Base-by-base conservation (phyloP, 2,329 filamentous ascomycete genomes). In the Colletotrichum graminicola region DNA sequence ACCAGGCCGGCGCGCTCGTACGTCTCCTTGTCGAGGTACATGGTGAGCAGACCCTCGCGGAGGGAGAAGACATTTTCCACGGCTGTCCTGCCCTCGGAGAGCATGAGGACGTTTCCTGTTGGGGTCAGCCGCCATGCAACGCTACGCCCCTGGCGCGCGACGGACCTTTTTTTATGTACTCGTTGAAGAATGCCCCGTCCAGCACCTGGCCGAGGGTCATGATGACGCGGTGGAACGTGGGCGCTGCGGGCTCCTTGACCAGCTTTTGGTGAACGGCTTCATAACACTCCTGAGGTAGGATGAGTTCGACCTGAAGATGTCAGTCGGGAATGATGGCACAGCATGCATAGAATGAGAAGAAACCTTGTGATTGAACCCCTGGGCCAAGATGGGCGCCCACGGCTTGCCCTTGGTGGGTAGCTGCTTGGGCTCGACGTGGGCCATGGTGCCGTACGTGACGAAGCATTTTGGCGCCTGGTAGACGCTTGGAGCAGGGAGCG, bases 1-100 rank as follows among this genome's bases (percentile, higher is more conserved):
- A 91, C 88, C 0, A 99, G 84, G 0, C 96, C 96, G 57, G 92
- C 91, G 59, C 91, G 88, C 80, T 98, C 94, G 80, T 95, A 98
- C 0, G 89, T 90, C 65, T 94, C 90, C 75, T 92, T 94, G 74
- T 94, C 92, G 34, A 98, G 85, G 75, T 94, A 92, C 76, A 99
- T 86, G 5, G 87, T 89, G 43, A 99, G 84, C 0, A 88, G 82
- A 0, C 94, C 94, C 75, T 94, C 88, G 67, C 83, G 86, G 1
- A 98, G 82, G 0, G 88, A 88, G 78, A 94, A 95, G 3, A 92
- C 85, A 75, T 93, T 93, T 76, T 95, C 92, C 2, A 91, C 86
- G 2, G 90, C 91, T 10, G 87, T 84, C 41, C 88, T 87, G 16
- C 94, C 94, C 79, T 95, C 89, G 0, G 95, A 97, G 2, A 97